Conservation (phyloP, 2,329 filamentous ascomycete genomes). For the Microcera coccophila region DNA sequence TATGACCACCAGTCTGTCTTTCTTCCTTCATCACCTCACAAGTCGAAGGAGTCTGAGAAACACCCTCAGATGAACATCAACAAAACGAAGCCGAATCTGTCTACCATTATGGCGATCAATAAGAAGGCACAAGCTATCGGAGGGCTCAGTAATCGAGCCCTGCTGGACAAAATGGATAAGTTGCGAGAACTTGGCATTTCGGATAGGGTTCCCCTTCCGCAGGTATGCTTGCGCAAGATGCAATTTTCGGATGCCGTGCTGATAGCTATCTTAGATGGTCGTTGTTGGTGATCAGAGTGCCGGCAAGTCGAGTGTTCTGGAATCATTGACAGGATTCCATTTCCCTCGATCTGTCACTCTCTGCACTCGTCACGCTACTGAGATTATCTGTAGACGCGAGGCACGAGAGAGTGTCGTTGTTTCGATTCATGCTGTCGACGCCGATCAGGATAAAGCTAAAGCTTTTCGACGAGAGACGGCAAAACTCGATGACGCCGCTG, state of each 20-base stretch:
- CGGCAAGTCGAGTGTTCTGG: slow-evolving; percentile 79
- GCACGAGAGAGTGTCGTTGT: slow-evolving; percentile 33
- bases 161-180: slow-evolving; percentile 38
- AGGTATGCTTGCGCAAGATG: slow-evolving; percentile 45
- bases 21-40: no score
- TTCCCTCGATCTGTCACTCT: slow-evolving; percentile 44
- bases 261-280: slow-evolving; percentile 56
- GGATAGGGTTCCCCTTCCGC: slow-evolving; percentile 36
- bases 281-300: slow-evolving; percentile 83
- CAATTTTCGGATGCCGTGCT: background rate
- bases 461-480: slow-evolving; percentile 27
- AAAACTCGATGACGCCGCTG: slow-evolving; percentile 22
- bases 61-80: no score
- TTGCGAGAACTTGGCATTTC: slow-evolving; percentile 40
- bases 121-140: slow-evolving; percentile 2
- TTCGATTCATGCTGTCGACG: slow-evolving; percentile 34
- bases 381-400: slow-evolving; percentile 43
- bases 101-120: slow-evolving; percentile 9
- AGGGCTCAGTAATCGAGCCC: slow-evolving; percentile 20
- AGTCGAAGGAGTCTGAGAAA: no score
- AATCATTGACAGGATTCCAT: slow-evolving; percentile 53
- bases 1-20: no score
- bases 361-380: slow-evolving; percentile 48
- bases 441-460: slow-evolving; percentile 7
- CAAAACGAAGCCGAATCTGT: no score